A percentile compares a stretch with the other conserved stretches of the same genome.
Conservation (phyloP, 768 basidiomycete species). For the Hericium coralloides region DNA sequence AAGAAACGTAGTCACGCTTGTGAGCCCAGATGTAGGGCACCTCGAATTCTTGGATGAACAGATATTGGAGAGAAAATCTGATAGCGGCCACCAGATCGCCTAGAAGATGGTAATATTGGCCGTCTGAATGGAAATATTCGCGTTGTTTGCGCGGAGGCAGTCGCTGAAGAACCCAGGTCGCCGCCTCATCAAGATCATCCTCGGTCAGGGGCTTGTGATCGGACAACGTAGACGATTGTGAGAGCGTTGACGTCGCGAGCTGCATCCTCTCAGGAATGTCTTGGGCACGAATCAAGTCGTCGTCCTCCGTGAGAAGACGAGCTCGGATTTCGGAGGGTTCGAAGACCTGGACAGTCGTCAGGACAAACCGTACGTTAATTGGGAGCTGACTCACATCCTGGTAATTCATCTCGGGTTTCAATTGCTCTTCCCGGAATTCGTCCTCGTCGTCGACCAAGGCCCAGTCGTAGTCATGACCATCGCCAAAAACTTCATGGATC, state of each 20-base stretch:
- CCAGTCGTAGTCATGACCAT: conserved; percentile 95
- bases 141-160: conserved; percentile 62
- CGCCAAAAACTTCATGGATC: conserved; percentile 92
- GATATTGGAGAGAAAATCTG: conserved; percentile 63
- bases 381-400: conserved; percentile 55
- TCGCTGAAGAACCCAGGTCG: conserved; percentile 81
- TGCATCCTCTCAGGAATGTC: conserved; percentile 98
- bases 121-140: conserved; percentile 64
- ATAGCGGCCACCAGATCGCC: conserved; percentile 71
- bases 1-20: conserved; percentile 83
- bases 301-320: conserved; percentile 84
- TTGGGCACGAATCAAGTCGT: conserved; percentile 81
- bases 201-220: conserved; percentile 56
- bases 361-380: conserved; percentile 1
- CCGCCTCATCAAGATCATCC: conserved; percentile 70
- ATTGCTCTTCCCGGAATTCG: conserved; percentile 37
- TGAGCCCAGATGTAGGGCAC: conserved; percentile 95
- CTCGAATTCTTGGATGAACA: conserved; percentile 86
- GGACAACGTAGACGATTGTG: conserved; percentile 50
- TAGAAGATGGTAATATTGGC: conserved; percentile 49
- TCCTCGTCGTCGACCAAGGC: conserved; percentile 79
- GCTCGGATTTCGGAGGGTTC: conserved; percentile 94
- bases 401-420: conserved; percentile 74
- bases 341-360: conserved; percentile 58
- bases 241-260: conserved; percentile 78